Evolutionary conservation across 768 basidiomycete genomes (phyloP).

Genomic region (Neoboletus brunneissimus): DNA sequence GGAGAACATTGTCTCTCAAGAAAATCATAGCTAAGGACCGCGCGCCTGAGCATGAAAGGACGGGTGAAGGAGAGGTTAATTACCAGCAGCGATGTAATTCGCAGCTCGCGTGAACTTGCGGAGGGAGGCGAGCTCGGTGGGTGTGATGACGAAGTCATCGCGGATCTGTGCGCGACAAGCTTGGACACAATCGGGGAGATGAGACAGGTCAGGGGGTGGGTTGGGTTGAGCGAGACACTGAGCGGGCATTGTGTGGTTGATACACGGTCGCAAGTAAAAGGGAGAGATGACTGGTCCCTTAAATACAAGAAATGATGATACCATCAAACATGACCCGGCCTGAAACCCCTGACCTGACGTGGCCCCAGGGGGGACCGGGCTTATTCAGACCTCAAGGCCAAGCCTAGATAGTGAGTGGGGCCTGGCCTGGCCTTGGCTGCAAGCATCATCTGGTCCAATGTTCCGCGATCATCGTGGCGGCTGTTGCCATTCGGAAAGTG

Average conservation of each 20-base stretch:
- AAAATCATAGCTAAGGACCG: constrained; percentile 72
- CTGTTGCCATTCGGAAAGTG: too few relatives aligned
- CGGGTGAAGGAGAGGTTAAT: constrained; percentile 8
- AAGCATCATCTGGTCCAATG: too few relatives aligned
- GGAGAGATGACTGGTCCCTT: background rate
- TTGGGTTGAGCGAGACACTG: constrained; percentile 58
- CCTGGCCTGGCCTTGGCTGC: too few relatives aligned
- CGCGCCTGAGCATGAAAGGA: background rate
- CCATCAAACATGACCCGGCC: too few relatives aligned
- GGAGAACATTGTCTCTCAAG: constrained; percentile 66
- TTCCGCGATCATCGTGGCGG: too few relatives aligned
- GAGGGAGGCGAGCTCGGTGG: constrained; percentile 50
- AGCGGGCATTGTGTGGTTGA: constrained; percentile 48
- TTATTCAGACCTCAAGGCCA: too few relatives aligned
- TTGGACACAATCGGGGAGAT: constrained; percentile 56
- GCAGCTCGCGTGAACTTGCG: constrained; percentile 58
- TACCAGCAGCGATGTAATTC: constrained; percentile 69
- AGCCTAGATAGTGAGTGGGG: too few relatives aligned
- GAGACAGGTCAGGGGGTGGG: constrained; percentile 68
- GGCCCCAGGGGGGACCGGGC: too few relatives aligned
- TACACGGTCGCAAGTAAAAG: background rate
- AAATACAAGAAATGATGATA: background rate
- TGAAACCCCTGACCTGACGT: too few relatives aligned
- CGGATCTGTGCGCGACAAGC: constrained; percentile 49
- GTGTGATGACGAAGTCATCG: constrained; percentile 44